A percentile compares a stretch with the other conserved stretches of the same genome.
phyloP scores from a whole-genome alignment of 257 asterid species.

The Scutellaria minor region DNA sequence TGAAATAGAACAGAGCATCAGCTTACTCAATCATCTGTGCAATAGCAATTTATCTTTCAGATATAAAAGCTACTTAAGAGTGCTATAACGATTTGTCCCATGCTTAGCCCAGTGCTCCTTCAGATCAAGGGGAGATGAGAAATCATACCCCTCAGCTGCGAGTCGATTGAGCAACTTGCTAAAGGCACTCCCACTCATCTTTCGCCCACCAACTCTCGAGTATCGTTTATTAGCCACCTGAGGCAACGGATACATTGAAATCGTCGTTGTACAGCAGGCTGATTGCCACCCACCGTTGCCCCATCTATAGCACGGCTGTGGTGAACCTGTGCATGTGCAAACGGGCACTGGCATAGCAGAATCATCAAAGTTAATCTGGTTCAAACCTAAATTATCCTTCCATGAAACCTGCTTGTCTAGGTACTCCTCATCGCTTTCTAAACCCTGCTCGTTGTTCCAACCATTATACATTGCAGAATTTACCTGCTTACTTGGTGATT shows the following conservation, averaged over 20 bases:
- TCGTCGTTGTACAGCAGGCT: slow-evolving; percentile 85
- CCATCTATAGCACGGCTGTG: slow-evolving; percentile 96
- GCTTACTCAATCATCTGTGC: slow-evolving; percentile 31
- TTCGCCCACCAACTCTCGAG: slow-evolving; percentile 86
- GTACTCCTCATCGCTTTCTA: slow-evolving; percentile 60
- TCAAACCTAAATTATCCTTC: slow-evolving; percentile 78
- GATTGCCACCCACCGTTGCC: slow-evolving; percentile 97
- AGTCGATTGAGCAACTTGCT: slow-evolving; percentile 79
- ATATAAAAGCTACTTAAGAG: slow-evolving; percentile 56
- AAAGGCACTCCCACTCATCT: slow-evolving; percentile 90
- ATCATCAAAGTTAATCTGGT: slow-evolving; percentile 77
- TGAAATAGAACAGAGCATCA: slow-evolving; percentile 24
- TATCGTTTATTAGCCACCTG: slow-evolving; percentile 78
- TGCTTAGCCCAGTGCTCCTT: slow-evolving; percentile 95
- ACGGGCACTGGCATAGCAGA: slow-evolving; percentile 93
- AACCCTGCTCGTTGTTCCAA: slow-evolving; percentile 50
- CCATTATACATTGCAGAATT: slow-evolving; percentile 45
- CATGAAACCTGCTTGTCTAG: slow-evolving; percentile 61
- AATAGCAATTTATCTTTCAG: slow-evolving; percentile 31
- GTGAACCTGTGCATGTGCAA: slow-evolving; percentile 89
- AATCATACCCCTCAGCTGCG: slow-evolving; percentile 72
- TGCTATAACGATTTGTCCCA: slow-evolving; percentile 86
- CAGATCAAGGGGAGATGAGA: slow-evolving; percentile 79
- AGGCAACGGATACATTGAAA: slow-evolving; percentile 90
- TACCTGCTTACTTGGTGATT: slow-evolving; percentile 51